Percentiles rank a stretch among this genome's conserved stretches.
phyloP scores from a whole-genome alignment of 2,329 filamentous ascomycete genomes.

The Celoporthe dispersa region DNA sequence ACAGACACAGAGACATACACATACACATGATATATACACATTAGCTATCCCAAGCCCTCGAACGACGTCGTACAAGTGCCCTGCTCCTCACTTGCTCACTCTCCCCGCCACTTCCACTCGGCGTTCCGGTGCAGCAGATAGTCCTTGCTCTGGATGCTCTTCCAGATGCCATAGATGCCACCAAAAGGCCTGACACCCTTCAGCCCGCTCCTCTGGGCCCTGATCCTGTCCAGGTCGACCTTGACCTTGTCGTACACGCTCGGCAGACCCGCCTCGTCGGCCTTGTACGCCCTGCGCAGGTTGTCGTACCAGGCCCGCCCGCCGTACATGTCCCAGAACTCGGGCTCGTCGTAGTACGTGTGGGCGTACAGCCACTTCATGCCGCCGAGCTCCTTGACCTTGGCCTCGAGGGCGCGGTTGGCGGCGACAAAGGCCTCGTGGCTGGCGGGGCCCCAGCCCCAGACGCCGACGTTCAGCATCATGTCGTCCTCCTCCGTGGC shows the following conservation, averaged over 20 bases:
- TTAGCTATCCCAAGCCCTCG: not conserved
- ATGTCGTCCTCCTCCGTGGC: conserved; percentile 37
- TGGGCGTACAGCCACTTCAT: conserved; percentile 90
- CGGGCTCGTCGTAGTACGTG: conserved; percentile 76
- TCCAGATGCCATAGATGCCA: conserved; percentile 63
- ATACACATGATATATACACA: not conserved
- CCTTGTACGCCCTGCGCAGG: conserved; percentile 66
- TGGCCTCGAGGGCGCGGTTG: conserved; percentile 73
- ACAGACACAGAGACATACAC: not conserved
- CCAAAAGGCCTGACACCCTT: conserved; percentile 59
- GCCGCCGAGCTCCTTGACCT: conserved; percentile 70
- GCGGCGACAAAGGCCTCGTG: conserved; percentile 64
- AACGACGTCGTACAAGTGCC: not conserved
- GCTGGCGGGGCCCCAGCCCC: conserved; percentile 72
- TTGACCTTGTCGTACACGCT: conserved; percentile 74
- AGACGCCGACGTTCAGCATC: conserved; percentile 72
- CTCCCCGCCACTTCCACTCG: conserved; percentile 56
- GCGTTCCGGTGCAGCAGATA: conserved; percentile 58
- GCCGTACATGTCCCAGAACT: conserved; percentile 71
- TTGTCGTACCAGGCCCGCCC: conserved; percentile 63
- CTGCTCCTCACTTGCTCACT: conserved; percentile 3
- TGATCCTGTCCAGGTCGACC: conserved; percentile 44
- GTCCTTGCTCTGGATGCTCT: conserved; percentile 61
- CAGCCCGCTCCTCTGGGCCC: conserved; percentile 45
- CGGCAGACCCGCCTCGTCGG: conserved; percentile 57